phyloP scores from a whole-genome alignment of 139 green algal genomes.

The Chlorella sp. region DNA sequence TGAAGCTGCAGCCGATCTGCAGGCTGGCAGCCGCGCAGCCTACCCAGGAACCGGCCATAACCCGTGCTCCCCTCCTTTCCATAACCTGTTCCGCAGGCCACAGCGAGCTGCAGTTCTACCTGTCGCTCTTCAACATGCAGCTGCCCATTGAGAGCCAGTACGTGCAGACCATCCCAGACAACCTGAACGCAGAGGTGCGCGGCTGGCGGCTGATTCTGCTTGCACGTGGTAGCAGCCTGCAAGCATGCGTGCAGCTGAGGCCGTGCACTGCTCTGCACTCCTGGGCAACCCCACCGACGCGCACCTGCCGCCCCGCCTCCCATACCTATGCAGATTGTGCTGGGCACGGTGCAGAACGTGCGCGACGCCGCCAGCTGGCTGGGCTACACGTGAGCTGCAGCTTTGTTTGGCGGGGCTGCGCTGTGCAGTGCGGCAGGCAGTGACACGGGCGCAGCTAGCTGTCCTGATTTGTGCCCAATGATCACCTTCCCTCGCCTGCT shows the following conservation, averaged over 20 bases:
- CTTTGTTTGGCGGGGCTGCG: too few relatives aligned
- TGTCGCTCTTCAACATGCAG: constrained; percentile 98
- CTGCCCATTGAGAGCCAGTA: constrained; percentile 98
- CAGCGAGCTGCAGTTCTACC: constrained; percentile 98
- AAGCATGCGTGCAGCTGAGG: too few relatives aligned
- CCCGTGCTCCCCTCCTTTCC: neutral
- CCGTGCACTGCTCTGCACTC: too few relatives aligned
- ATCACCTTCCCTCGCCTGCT: neutral
- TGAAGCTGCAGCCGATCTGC: neutral
- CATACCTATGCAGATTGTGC: constrained; percentile 52
- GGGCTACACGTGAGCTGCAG: constrained; percentile 75
- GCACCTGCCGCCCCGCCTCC: too few relatives aligned
- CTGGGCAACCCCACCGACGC: too few relatives aligned
- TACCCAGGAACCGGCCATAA: too few relatives aligned
- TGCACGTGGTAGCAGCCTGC: too few relatives aligned
- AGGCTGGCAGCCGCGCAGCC: too few relatives aligned
- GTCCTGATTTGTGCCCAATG: neutral
- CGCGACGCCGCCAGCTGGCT: constrained; percentile 88
- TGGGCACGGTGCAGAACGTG: constrained; percentile 88
- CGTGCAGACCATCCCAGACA: constrained; percentile 86
- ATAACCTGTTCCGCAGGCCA: constrained; percentile 51
- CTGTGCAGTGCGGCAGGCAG: neutral
- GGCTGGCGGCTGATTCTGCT: too few relatives aligned
- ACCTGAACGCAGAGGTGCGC: constrained; percentile 94
- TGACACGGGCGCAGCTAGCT: neutral